phyloP scores from a whole-genome alignment of 306 rosid species.

The Cucurbita moschata region DNA sequence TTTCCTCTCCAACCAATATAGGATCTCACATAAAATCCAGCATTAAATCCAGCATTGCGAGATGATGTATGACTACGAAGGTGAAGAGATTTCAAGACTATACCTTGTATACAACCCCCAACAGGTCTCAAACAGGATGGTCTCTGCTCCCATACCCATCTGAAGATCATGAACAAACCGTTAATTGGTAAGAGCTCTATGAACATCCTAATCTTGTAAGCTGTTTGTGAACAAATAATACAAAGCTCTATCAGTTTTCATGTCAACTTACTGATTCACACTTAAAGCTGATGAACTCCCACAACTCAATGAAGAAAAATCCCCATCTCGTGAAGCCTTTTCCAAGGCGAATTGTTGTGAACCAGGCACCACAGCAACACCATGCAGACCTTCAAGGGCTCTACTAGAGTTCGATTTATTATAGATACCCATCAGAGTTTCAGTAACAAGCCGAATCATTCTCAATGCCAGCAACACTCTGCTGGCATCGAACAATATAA shows the following conservation, averaged over 20 bases:
- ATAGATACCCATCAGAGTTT: slow-evolving; percentile 33
- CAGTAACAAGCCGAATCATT: slow-evolving; percentile 12
- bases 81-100: background rate
- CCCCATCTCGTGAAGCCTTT: slow-evolving; percentile 34
- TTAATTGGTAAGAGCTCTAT: background rate
- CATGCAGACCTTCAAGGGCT: slow-evolving; percentile 69
- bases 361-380: slow-evolving; percentile 47
- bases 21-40: too few species aligned
- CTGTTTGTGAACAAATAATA: background rate
- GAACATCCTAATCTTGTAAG: background rate
- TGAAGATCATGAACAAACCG: slow-evolving; percentile 22
- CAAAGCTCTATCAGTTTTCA: background rate
- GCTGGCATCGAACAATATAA: slow-evolving; percentile 47
- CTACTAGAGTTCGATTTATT: slow-evolving; percentile 20
- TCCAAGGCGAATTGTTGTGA: slow-evolving; percentile 42
- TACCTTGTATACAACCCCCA: slow-evolving; percentile 55
- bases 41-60: background rate
- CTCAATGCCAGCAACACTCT: slow-evolving; percentile 49
- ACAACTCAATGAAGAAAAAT: slow-evolving; percentile 18
- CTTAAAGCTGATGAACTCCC: slow-evolving; percentile 29
- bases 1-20: too few species aligned
- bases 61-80: background rate
- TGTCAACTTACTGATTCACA: slow-evolving; percentile 63
- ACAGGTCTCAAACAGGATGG: slow-evolving; percentile 75
- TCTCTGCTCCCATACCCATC: slow-evolving; percentile 68